phyloP scores from a whole-genome alignment of 1,284 basidiomycete species.

The Inonotus obliquus region DNA sequence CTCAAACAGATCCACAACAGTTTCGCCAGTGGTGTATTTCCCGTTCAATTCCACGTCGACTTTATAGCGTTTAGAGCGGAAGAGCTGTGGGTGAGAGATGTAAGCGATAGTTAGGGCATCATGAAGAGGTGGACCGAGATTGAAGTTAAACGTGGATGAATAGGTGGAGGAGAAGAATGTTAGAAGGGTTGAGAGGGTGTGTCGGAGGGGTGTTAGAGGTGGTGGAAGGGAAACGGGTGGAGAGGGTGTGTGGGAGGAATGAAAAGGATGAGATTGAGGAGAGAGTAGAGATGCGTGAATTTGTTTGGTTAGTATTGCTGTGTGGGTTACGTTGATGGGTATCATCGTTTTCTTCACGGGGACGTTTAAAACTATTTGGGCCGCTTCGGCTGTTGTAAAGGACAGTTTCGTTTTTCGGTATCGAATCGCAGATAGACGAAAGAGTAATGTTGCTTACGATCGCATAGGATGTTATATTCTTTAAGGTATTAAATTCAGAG shows the following conservation, averaged over 20 bases:
- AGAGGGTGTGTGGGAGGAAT: slow-evolving; percentile 9
- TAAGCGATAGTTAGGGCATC: slow-evolving; percentile 78
- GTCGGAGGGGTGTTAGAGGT: slow-evolving; percentile 54
- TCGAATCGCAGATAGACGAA: neutral
- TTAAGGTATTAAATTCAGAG: slow-evolving; percentile 2
- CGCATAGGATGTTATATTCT: slow-evolving; percentile 81
- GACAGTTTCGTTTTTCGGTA: neutral
- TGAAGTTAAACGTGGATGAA: slow-evolving; percentile 66
- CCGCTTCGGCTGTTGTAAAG: slow-evolving; percentile 57
- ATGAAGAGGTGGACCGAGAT: slow-evolving; percentile 75
- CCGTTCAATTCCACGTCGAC: slow-evolving; percentile 75
- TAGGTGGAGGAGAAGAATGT: slow-evolving; percentile 68
- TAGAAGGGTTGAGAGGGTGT: slow-evolving; percentile 69
- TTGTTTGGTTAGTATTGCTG: slow-evolving; percentile 59
- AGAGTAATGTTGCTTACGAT: slow-evolving; percentile 46
- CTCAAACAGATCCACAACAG: slow-evolving; percentile 69
- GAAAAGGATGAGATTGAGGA: slow-evolving; percentile 21
- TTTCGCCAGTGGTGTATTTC: slow-evolving; percentile 62
- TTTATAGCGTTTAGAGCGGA: slow-evolving; percentile 53
- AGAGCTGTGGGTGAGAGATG: slow-evolving; percentile 58
- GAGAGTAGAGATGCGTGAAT: slow-evolving; percentile 51
- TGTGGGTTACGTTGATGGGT: slow-evolving; percentile 82
- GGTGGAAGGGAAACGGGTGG: slow-evolving; percentile 29
- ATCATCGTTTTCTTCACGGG: slow-evolving; percentile 62
- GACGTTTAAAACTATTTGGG: slow-evolving; percentile 70